Conservation (phyloP, 345 rosid genomes). For the Euphorbia tirucalli region DNA sequence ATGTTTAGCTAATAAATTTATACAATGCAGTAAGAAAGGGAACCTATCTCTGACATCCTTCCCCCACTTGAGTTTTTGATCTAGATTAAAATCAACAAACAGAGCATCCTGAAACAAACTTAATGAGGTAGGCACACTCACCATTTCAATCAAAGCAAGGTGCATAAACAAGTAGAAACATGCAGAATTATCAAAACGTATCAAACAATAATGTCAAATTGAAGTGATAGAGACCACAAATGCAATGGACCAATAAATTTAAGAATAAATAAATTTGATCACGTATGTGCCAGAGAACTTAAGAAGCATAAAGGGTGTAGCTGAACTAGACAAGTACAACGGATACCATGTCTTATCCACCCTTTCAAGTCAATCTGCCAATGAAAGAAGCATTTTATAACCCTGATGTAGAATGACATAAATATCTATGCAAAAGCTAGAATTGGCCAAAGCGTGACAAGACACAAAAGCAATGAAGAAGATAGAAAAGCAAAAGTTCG, state of each 20-base stretch:
- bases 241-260: neutral
- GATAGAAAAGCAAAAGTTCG: neutral
- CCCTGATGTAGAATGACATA: neutral
- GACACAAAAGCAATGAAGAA: neutral
- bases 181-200: neutral
- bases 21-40: neutral
- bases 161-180: neutral
- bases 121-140: neutral
- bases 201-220: neutral
- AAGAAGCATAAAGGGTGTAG: neutral
- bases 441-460: neutral
- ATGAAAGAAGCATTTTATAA: neutral
- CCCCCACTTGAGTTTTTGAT: neutral
- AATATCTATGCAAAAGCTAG: neutral
- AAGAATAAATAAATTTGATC: neutral
- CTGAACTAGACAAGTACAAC: neutral
- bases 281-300: neutral
- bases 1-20: neutral
- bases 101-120: neutral
- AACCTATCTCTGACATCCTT: neutral
- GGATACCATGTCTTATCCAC: neutral
- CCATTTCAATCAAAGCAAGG: neutral
- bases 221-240: neutral
- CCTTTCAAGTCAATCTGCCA: neutral
- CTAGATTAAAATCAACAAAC: neutral